phyloP scores from a whole-genome alignment of 2,329 filamentous ascomycete genomes.

The Pochonia chlamydosporia region DNA sequence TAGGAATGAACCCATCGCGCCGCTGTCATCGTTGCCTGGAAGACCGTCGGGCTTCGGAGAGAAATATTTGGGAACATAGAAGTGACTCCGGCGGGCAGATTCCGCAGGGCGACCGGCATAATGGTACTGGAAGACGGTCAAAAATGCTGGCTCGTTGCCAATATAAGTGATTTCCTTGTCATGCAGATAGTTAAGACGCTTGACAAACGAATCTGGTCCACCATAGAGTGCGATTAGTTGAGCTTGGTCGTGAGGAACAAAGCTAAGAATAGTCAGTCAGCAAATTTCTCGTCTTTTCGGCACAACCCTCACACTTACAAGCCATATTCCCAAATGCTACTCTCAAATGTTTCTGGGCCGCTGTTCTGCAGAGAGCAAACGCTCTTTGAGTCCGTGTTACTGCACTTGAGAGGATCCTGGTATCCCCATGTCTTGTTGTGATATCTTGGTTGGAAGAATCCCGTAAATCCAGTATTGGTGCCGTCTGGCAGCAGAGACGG shows the following conservation, averaged over 20 bases:
- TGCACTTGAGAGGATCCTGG: slow-evolving; percentile 63
- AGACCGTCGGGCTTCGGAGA: slow-evolving; percentile 52
- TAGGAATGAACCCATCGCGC: slow-evolving; percentile 64
- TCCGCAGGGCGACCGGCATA: slow-evolving; percentile 59
- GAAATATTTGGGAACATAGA: slow-evolving; percentile 61
- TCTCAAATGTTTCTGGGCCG: slow-evolving; percentile 66
- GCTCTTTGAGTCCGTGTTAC: slow-evolving; percentile 44
- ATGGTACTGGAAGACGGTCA: slow-evolving; percentile 63
- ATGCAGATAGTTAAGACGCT: slow-evolving; percentile 59
- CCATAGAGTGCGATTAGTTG: slow-evolving; percentile 54
- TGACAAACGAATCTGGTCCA: slow-evolving; percentile 49
- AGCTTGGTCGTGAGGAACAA: slow-evolving; percentile 48
- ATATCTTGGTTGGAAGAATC: slow-evolving; percentile 66
- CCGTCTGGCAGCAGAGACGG: slow-evolving; percentile 47
- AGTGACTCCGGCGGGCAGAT: slow-evolving; percentile 49
- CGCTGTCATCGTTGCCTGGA: slow-evolving; percentile 65
- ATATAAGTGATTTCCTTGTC: slow-evolving; percentile 60
- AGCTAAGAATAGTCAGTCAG: slow-evolving; percentile 22
- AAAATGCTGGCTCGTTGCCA: slow-evolving; percentile 56
- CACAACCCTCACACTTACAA: slow-evolving; percentile 41
- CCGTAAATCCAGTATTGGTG: slow-evolving; percentile 57
- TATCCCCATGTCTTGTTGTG: slow-evolving; percentile 63
- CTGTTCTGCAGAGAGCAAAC: slow-evolving; percentile 55
- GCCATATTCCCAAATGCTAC: slow-evolving; percentile 66
- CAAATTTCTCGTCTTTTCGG: background rate